Evolutionary conservation across 1,284 basidiomycete genomes (phyloP), one percentile per base, ranked within the genome.

Genomic region (Irpex rosettiformis): DNA sequence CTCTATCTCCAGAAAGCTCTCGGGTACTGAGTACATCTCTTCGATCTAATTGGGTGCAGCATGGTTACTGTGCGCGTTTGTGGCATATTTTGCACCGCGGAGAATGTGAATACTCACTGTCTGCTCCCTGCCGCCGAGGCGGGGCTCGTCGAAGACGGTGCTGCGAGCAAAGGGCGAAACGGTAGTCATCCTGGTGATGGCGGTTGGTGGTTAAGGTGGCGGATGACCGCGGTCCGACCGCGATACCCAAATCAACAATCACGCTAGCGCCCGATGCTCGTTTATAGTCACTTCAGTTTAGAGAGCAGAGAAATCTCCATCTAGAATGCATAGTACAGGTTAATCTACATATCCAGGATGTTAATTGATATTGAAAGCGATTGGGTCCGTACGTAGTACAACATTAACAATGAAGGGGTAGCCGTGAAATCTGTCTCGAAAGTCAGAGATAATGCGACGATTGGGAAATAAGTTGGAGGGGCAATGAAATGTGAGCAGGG

Each of bases 1-100:
- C 75, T 99, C 97, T 66, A 99, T 98, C 78, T 99, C 97, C 58
- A 99, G 79, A 73, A 98, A 98, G 72, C 94, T 97, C 75, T 99
- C 97, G 30, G 93, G 93, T 7, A 95, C 89, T 65, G 91, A 93
- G 71, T 98, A 98, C 94, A 98, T 98, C 78, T 98, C 96, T 75
- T 98, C 96, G 67, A 96, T 94, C 92, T 95, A 71, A 47, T 16
- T 42, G 25, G 48, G 25, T 51, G 25, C 48, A 43, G 55, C 43
- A 49, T 55, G 56, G 52, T 47, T 52, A 70, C 72, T 70, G 67
- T 69, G 67, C 65, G 69, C 62, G 67, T 71, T 71, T 71, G 69
- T 68, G 57, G 48, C 21, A 58, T 58, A 43, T 58, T 42, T 10
- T 40, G 48, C 27, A 45, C 37, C 42, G 52, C 30, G 16, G 33